Conservation (phyloP, 257 asterid species). For the Henckelia pumila region DNA sequence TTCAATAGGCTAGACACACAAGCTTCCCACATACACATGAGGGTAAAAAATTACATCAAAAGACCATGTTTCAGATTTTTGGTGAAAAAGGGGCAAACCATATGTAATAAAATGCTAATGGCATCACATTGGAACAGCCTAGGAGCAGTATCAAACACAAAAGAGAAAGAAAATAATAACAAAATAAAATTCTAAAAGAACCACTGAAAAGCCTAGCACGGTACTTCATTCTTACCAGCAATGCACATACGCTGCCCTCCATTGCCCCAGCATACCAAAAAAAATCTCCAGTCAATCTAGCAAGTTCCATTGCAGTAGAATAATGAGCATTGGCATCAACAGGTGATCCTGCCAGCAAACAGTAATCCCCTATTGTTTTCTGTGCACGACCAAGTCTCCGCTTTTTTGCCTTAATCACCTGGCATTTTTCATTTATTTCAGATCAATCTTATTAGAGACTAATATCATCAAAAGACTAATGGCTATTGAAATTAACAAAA, state of each 20-base stretch:
- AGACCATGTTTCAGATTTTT: neutral
- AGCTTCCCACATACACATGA: constrained; percentile 1
- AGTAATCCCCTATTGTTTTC: constrained; percentile 95
- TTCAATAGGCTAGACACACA: constrained; percentile 6
- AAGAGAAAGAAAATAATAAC: no score
- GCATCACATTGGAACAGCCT: no score
- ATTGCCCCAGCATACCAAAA: constrained; percentile 99
- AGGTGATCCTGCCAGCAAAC: constrained; percentile 95
- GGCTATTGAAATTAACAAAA: constrained; percentile 33
- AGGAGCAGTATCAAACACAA: no score
- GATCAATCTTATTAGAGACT: constrained; percentile 14
- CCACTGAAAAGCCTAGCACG: neutral
- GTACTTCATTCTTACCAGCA: constrained; percentile 64
- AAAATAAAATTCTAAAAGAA: no score
- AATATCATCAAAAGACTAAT: constrained; percentile 23
- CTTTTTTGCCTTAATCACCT: constrained; percentile 98
- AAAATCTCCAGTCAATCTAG: constrained; percentile 91
- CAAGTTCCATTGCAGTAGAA: constrained; percentile 84
- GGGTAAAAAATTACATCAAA: constrained; percentile 6
- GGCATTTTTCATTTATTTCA: constrained; percentile 26
- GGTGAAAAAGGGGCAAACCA: neutral
- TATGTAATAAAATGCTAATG: no score
- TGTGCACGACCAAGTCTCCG: constrained; percentile 96
- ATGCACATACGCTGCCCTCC: constrained; percentile 97
- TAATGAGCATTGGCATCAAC: constrained; percentile 99